These are phyloP conservation scores for Melocanna baccifera DNA, from an alignment of 176 grass and related monocot genomes.

Conservation along the genomic window DNA sequence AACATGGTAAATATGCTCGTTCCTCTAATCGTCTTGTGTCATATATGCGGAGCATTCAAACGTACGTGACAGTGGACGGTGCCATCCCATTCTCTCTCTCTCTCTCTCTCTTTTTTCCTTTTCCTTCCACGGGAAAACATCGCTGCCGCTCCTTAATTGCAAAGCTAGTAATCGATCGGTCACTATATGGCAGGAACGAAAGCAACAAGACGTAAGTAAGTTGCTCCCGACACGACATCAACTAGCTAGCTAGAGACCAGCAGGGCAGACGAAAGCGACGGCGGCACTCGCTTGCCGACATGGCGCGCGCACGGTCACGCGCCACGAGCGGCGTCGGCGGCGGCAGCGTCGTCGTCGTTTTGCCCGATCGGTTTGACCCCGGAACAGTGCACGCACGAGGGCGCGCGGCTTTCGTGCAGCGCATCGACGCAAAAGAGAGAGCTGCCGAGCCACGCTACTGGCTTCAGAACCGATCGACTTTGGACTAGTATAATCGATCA, in stretches of 20 bases:
- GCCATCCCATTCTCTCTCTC: too few relatives aligned
- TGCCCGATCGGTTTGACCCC: background rate
- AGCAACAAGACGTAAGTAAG: background rate
- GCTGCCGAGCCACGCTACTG: background rate
- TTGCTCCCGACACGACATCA: background rate
- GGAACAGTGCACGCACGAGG: background rate
- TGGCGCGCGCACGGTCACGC: background rate
- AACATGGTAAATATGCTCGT: too few relatives aligned
- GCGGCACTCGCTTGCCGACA: conserved; percentile 3
- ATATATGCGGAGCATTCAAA: too few relatives aligned
- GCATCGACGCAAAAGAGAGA: background rate
- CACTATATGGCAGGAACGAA: background rate
- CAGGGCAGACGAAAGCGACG: conserved; percentile 8
- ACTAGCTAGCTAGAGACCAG: background rate
- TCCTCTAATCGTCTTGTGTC: too few relatives aligned
- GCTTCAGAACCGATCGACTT: background rate
- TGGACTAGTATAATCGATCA: background rate
- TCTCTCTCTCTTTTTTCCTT: background rate
- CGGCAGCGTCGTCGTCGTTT: background rate
- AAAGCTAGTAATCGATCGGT: background rate
- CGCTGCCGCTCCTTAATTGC: background rate
- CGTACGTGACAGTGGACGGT: too few relatives aligned
- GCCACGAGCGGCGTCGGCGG: background rate
- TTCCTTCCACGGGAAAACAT: background rate
- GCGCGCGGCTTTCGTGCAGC: background rate